Conservation (phyloP, 768 basidiomycete genomes). For the Lactarius pseudohatsudake region DNA sequence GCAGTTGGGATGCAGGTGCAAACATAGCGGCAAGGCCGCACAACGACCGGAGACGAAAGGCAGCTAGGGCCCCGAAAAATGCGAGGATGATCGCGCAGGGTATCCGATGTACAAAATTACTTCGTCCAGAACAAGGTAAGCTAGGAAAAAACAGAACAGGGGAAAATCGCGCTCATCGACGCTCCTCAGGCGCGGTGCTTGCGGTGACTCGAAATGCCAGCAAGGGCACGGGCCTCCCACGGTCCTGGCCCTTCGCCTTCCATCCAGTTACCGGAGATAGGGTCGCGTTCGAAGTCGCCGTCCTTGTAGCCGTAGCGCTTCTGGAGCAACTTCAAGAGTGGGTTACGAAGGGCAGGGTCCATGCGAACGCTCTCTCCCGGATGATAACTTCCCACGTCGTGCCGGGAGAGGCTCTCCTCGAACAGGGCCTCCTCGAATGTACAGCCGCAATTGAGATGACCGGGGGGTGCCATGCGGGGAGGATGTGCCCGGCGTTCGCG, state of each 20-base stretch:
- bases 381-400: constrained; percentile 77
- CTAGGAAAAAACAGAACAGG: constrained; percentile 8
- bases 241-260: constrained; percentile 58
- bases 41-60: constrained; percentile 14
- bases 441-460: constrained; percentile 84
- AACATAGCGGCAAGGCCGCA: constrained; percentile 9
- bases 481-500: constrained; percentile 76
- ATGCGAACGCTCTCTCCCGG: constrained; percentile 86
- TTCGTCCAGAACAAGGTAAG: constrained; percentile 14
- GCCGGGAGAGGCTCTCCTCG: constrained; percentile 78
- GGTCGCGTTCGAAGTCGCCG: constrained; percentile 80
- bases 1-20: constrained; percentile 10
- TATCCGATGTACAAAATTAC: constrained; percentile 23
- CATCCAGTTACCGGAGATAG: constrained; percentile 62
- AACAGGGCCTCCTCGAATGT: constrained; percentile 83
- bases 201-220: constrained; percentile 40
- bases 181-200: constrained; percentile 42
- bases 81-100: constrained; percentile 17
- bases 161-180: constrained; percentile 33
- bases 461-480: constrained; percentile 76
- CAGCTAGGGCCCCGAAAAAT: constrained; percentile 1
- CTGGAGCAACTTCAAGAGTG: constrained; percentile 69
- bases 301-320: constrained; percentile 76
- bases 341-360: constrained; percentile 84
- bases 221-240: constrained; percentile 61